phyloP scores from a whole-genome alignment of 2,329 filamentous ascomycete genomes.

The Ceratocystis harringtonii region DNA sequence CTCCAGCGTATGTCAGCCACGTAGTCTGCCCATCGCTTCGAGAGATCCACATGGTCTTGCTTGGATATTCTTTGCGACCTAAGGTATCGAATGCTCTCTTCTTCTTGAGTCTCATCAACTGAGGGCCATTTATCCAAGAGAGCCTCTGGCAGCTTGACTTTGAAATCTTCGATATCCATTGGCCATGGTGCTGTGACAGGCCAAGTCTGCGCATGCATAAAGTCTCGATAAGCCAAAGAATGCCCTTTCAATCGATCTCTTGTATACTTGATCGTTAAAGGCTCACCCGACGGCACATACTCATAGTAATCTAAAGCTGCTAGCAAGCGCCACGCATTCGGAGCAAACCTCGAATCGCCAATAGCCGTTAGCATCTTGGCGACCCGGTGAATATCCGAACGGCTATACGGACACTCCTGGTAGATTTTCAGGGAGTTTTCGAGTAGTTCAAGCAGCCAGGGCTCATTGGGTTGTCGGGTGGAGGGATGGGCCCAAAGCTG shows the following conservation, averaged over 20 bases:
- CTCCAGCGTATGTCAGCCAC: neutral
- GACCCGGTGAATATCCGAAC: neutral
- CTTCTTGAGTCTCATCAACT: neutral
- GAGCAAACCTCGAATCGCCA: neutral
- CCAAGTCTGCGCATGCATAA: neutral
- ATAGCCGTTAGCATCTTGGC: neutral
- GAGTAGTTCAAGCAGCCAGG: neutral
- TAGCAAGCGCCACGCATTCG: neutral
- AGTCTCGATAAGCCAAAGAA: neutral
- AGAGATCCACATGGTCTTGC: neutral
- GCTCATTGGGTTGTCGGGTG: neutral
- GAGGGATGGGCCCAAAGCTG: neutral
- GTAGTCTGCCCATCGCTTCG: neutral
- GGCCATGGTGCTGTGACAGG: neutral
- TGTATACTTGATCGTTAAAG: neutral
- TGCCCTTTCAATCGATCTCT: neutral
- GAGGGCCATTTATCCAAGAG: neutral
- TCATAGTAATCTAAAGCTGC: neutral
- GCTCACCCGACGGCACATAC: neutral
- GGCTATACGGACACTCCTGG: neutral
- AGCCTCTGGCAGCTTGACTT: neutral
- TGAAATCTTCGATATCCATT: neutral
- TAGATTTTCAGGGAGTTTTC: neutral
- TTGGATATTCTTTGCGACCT: neutral
- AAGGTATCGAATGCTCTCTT: neutral